Evolutionary conservation across 148 eudicot genomes (phyloP), one percentile per base, ranked within the genome.

Genomic region (Pharnaceum exiguum): DNA sequence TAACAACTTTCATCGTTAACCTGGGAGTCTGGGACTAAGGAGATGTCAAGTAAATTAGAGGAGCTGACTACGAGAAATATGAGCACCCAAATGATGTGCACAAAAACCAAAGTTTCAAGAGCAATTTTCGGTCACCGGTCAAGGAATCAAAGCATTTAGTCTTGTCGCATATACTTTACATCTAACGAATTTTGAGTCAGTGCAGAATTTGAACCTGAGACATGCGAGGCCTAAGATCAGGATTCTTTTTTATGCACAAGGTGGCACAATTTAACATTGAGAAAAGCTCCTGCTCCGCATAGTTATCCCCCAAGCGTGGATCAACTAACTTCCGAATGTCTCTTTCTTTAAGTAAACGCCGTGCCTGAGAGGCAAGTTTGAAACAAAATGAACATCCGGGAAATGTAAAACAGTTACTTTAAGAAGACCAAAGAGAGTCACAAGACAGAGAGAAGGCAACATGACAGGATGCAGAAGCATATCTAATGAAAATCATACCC

Each of bases 181-280:
- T n/a, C n/a, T n/a, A n/a, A n/a, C n/a, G n/a, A n/a, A n/a, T n/a
- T n/a, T n/a, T n/a, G n/a, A 67, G 46, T 23, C 2, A 56, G 49
- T 16, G 37, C 7, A 32, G 48, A 40, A 12, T 58, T 59, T 51
- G 62, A 43, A 57, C 97, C 97, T 91, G 89, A 50, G 96, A 91
- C 93, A 91, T 91, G 26, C 97, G 93, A 67, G 97, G 97, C 71
- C 97, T 73, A 38, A 75, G 65, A 55, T 82, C 76, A 55, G 96
- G 87, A 67, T 87, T 82, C 59, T 77, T 71, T 43, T 71, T 63
- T 23, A 91, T 77, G 81, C 97, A 87, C 71, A 87, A 68, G n/a
- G 81, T 78, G 59, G 96, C 93, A 79, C 89, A 81, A 35, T 60
- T 85, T 27, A 83, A 26, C 96, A 91, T 85, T 39, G 69, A 61